phyloP scores from a whole-genome alignment of 805 yeast genomes.

The Candida gorgasii region DNA sequence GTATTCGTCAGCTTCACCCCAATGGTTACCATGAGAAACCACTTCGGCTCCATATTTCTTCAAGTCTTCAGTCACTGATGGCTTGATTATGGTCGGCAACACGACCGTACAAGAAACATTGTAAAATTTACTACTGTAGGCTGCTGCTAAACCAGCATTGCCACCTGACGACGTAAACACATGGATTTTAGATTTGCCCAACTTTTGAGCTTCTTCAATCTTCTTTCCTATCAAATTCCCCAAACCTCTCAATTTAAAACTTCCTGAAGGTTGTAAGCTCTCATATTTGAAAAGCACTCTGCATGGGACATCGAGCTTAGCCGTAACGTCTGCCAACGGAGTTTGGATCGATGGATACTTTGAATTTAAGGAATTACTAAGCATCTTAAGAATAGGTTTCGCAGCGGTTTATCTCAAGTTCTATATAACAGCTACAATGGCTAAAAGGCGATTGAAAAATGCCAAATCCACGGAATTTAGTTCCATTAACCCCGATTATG shows the following conservation, averaged over 20 bases:
- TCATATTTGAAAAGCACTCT: constrained; percentile 50
- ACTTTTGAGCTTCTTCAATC: constrained; percentile 24
- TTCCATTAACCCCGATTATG: constrained; percentile 21
- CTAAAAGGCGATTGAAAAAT: constrained; percentile 9
- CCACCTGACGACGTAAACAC: constrained; percentile 36
- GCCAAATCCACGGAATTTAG: constrained; percentile 15
- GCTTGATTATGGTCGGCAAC: constrained; percentile 24
- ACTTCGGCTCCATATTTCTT: constrained; percentile 24
- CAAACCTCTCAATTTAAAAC: constrained; percentile 58
- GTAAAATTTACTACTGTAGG: constrained; percentile 24
- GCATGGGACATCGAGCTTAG: constrained; percentile 29
- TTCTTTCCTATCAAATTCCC: constrained; percentile 46
- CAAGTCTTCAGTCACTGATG: constrained; percentile 21
- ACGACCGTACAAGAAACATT: constrained; percentile 31
- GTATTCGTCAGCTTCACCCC: constrained; percentile 35
- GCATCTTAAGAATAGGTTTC: no score
- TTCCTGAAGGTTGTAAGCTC: constrained; percentile 55
- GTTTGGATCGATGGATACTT: constrained; percentile 32
- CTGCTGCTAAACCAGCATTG: constrained; percentile 38
- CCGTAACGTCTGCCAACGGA: constrained; percentile 39
- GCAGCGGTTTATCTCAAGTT: no score
- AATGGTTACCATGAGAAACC: constrained; percentile 25
- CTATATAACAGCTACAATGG: no score
- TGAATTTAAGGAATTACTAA: not conserved
- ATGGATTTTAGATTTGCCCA: constrained; percentile 15